Base-by-base conservation (phyloP, 2,329 filamentous ascomycete species). In the Neonectria hederae region DNA sequence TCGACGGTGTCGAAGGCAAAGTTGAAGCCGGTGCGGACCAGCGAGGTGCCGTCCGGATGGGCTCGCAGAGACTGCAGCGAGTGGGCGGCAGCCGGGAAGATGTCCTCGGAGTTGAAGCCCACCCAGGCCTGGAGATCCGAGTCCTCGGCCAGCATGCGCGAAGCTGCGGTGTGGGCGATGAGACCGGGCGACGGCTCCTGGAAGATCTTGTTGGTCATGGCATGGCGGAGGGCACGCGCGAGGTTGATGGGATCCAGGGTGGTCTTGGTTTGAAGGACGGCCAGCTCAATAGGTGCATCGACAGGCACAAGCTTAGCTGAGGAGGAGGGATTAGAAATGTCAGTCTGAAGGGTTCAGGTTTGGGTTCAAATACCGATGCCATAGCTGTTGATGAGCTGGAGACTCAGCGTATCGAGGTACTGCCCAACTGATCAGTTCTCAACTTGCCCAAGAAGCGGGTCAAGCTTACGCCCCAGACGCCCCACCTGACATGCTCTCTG, bases 161-260 rank as follows among this genome's bases (percentile, higher is more conserved):
- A 89, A 1, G 82, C 80, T 1, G 84, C 83, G 2, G 85, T 88
- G 72, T 90, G 88, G 9, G 82, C 83, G 63, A 89, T 82, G 2
- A 81, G 65, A 1, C 83, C 83, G 0, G 84, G 82, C 5, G 74
- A 73, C 1, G 83, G 81, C 68, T 89, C 87, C 46, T 77, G 72
- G 75, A 90, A 88, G 62, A 89, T 80, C 11, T 80, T 78, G 67
- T 83, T 85, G 13, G 86, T 88, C 81, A 89, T 88, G 42, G 83
- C 85, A 72, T 88, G 83, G 8, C 87, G 84, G 28, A 87, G 74
- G 7, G 85, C 76, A 49, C 85, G 83, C 13, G 82, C 80, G 19
- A 87, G 77, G 69, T 86, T 86, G 65, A 83, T 78, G 28, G 82
- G 76, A 67, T 85, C 82, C 22, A 87, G 73, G 0, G 78, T 69